Conservation (phyloP, 2,329 filamentous ascomycete genomes). For the Tolypocladium inflatum region DNA sequence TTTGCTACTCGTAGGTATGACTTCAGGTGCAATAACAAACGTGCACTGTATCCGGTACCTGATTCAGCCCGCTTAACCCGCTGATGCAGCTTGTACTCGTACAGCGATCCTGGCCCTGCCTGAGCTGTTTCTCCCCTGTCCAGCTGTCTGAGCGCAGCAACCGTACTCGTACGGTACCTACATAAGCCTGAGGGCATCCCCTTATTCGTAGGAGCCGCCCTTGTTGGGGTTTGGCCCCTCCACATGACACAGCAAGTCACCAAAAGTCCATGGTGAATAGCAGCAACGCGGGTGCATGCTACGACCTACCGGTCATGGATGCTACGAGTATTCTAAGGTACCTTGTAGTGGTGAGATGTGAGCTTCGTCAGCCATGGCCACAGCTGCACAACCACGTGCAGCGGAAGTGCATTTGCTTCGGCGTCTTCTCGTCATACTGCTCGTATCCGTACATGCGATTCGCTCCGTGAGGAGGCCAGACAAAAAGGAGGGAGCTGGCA, state of each 20-base stretch:
- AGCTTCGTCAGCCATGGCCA: not conserved
- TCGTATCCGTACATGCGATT: too few species aligned
- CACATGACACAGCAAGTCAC: too few species aligned
- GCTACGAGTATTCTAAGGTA: not conserved
- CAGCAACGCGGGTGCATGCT: too few species aligned
- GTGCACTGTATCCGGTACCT: not conserved
- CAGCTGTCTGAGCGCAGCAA: not conserved
- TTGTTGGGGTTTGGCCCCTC: not conserved
- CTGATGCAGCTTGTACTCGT: not conserved
- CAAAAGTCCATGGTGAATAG: too few species aligned
- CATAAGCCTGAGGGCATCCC: not conserved
- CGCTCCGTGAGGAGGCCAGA: not conserved
- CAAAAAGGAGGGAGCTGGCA: not conserved
- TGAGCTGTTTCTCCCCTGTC: not conserved
- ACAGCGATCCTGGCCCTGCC: not conserved
- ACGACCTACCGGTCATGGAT: not conserved
- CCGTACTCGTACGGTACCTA: not conserved
- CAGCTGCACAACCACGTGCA: not conserved
- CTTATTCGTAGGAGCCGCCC: not conserved
- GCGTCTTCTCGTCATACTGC: not conserved
- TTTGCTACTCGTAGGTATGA: too few species aligned
- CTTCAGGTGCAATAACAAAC: not conserved
- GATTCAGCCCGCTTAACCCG: not conserved
- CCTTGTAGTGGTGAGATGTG: not conserved
- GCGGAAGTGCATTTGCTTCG: not conserved